phyloP scores from a whole-genome alignment of 2,329 filamentous ascomycete genomes.

The Penicillium italicum region DNA sequence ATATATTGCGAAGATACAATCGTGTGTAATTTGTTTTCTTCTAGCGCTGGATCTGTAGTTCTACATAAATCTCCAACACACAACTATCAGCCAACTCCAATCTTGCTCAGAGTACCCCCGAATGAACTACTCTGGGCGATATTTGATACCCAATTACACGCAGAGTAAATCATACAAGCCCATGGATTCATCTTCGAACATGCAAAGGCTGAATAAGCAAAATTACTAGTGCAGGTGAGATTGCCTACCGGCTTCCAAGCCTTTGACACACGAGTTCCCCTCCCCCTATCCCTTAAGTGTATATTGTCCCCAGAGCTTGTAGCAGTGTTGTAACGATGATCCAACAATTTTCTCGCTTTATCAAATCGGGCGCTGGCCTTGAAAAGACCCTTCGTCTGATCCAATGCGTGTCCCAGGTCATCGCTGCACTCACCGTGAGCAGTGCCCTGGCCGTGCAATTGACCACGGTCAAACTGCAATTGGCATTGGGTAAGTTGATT shows the following conservation, averaged over 20 bases:
- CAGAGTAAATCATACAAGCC: neutral
- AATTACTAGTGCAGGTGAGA: neutral
- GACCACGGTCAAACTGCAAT: conserved; percentile 38
- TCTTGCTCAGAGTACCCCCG: no score
- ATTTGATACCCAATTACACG: neutral
- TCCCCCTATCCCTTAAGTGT: neutral
- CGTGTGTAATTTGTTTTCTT: neutral
- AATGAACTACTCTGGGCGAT: neutral
- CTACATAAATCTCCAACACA: neutral
- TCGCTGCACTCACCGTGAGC: conserved; percentile 26
- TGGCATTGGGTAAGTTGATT: conserved; percentile 41
- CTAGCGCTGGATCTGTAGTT: neutral
- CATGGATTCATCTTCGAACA: neutral
- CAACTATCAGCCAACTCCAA: neutral
- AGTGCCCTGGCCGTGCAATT: conserved; percentile 34
- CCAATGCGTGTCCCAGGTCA: conserved; percentile 37
- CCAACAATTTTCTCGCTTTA: conserved; percentile 32
- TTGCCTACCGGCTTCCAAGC: conserved; percentile 2
- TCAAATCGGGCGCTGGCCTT: conserved; percentile 32
- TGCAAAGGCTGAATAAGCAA: conserved; percentile 11
- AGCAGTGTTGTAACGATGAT: conserved; percentile 6
- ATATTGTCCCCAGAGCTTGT: neutral
- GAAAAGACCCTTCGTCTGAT: conserved; percentile 41
- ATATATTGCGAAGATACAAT: neutral
- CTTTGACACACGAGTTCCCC: neutral